Percentiles rank a stretch among this genome's conserved stretches.
Evolutionary conservation across 2,329 filamentous ascomycete genomes (phyloP).

Genomic region (Xylaria sp.): DNA sequence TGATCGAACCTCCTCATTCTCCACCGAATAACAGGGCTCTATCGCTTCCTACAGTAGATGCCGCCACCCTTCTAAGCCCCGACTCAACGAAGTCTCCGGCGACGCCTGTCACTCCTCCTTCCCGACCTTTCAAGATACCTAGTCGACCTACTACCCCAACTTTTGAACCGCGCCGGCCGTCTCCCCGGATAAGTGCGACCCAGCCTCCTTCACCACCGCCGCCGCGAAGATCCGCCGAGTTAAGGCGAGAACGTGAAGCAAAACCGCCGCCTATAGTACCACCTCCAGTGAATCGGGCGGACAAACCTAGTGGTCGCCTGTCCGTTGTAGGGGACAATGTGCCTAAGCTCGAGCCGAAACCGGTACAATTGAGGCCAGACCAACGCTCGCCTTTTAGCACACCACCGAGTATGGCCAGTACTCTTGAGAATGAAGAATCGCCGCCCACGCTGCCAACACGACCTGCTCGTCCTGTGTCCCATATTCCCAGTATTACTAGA

Average conservation of each 20-base stretch:
- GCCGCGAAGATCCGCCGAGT: conserved; percentile 70
- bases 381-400: conserved; percentile 84
- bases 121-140: conserved; percentile 64
- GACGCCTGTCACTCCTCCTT: conserved; percentile 54
- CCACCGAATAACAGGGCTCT: conserved; percentile 65
- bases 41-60: conserved; percentile 53
- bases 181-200: conserved; percentile 60
- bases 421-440: conserved; percentile 59
- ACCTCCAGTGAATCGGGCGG: conserved; percentile 82
- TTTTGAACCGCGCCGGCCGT: conserved; percentile 57
- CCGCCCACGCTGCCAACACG: conserved; percentile 62
- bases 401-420: conserved; percentile 79
- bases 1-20: conserved; percentile 76
- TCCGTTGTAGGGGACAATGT: conserved; percentile 53
- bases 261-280: conserved; percentile 62
- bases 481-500: conserved; percentile 46
- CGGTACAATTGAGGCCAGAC: conserved; percentile 54
- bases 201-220: conserved; percentile 72
- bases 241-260: conserved; percentile 61
- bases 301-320: conserved; percentile 75
- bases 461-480: conserved; percentile 59
- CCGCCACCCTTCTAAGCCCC: conserved; percentile 60
- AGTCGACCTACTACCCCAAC: conserved; percentile 66
- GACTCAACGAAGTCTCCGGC: conserved; percentile 56
- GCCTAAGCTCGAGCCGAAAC: conserved; percentile 51